A percentile compares a stretch with the other conserved stretches of the same genome.
These are phyloP conservation scores for Haplosporangium gracile DNA, from an alignment of 192 early-diverging fungal species.

Conservation along the genomic window DNA sequence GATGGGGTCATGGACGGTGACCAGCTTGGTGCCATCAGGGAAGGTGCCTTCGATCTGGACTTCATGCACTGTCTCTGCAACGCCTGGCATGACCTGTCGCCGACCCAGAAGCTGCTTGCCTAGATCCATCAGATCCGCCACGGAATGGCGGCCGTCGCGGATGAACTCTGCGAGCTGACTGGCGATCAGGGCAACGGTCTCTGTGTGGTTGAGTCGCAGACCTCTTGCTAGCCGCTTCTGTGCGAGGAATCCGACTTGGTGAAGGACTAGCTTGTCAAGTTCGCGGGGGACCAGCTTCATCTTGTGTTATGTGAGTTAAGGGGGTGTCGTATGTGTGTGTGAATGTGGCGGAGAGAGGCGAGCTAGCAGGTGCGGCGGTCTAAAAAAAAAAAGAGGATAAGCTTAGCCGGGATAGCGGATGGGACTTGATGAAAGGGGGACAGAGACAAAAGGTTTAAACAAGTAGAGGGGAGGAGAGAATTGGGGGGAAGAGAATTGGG, in stretches of 20 bases:
- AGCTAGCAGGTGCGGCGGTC: background rate
- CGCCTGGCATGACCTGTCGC: conserved; percentile 83
- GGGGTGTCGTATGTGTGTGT: background rate
- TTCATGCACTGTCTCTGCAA: conserved; percentile 77
- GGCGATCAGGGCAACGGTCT: conserved; percentile 91
- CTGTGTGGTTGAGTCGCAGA: conserved; percentile 87
- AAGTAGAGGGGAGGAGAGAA: background rate
- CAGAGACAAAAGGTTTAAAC: background rate
- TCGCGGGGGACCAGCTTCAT: conserved; percentile 93
- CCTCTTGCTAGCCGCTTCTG: conserved; percentile 93
- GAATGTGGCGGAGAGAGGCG: background rate
- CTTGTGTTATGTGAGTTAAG: background rate
- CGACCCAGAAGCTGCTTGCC: conserved; percentile 91
- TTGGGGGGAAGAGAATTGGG: background rate
- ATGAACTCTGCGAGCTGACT: conserved; percentile 90
- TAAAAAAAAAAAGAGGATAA: background rate
- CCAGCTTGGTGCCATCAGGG: conserved; percentile 92
- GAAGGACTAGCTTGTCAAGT: conserved; percentile 92
- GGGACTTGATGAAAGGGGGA: background rate
- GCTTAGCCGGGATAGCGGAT: background rate
- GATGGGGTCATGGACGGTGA: conserved; percentile 95
- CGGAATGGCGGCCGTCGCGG: conserved; percentile 88
- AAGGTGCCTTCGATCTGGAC: conserved; percentile 96
- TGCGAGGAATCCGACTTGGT: conserved; percentile 90
- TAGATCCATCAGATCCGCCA: conserved; percentile 89